Conservation (phyloP, 805 yeast species). For the Yamadazyma paraphyllophila region DNA sequence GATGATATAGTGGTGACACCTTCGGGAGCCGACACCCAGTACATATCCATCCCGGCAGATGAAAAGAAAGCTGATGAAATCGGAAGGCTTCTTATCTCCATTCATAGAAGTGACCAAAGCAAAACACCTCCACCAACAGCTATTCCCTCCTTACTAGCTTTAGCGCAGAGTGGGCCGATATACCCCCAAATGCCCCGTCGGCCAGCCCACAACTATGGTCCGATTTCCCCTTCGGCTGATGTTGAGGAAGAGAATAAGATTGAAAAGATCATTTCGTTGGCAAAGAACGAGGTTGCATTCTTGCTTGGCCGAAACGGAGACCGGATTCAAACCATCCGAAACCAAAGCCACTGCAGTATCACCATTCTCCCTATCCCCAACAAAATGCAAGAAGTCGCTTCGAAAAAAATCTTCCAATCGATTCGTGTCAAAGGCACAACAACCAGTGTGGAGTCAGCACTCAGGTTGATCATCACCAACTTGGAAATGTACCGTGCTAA, state of each 20-base stretch:
- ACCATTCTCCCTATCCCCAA: slow-evolving; percentile 18
- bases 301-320: slow-evolving; percentile 26
- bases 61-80: background rate
- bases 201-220: too few species aligned
- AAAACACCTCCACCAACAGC: too few species aligned
- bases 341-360: slow-evolving; percentile 22
- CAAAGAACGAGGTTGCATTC: slow-evolving; percentile 21
- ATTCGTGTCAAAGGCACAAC: slow-evolving; percentile 18
- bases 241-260: background rate
- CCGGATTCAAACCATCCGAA: slow-evolving; percentile 21
- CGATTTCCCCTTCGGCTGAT: background rate
- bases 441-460: slow-evolving; percentile 17
- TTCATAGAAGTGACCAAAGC: background rate
- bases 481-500: slow-evolving; percentile 6
- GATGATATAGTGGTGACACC: slow-evolving; percentile 1
- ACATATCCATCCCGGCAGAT: background rate
- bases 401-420: slow-evolving; percentile 17
- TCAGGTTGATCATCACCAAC: slow-evolving; percentile 9
- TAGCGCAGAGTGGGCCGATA: too few species aligned
- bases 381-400: slow-evolving; percentile 7
- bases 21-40: background rate
- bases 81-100: background rate
- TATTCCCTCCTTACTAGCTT: too few species aligned
- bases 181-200: too few species aligned
- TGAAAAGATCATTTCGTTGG: slow-evolving; percentile 7